A percentile compares a stretch with the other conserved stretches of the same genome.
phyloP scores from a whole-genome alignment of 148 eudicot genomes.

The Cornus florida region DNA sequence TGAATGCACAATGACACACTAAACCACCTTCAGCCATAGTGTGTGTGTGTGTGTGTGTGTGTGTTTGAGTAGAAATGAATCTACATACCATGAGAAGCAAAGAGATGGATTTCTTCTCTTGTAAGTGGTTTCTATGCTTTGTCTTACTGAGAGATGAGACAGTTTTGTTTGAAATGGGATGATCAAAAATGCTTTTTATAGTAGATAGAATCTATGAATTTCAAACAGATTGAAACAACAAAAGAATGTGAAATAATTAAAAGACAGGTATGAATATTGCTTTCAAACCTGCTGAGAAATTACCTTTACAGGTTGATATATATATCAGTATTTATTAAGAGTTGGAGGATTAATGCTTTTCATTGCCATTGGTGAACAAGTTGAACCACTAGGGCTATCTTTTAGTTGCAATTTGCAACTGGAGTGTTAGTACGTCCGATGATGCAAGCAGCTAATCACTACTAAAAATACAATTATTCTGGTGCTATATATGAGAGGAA shows the following conservation, averaged over 20 bases:
- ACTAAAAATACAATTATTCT: too few relatives aligned
- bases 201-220: not conserved
- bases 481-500: too few relatives aligned
- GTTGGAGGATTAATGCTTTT: too few relatives aligned
- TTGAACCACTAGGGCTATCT: too few relatives aligned
- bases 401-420: too few relatives aligned
- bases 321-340: too few relatives aligned
- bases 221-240: not conserved
- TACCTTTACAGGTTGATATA: not conserved
- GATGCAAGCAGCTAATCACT: too few relatives aligned
- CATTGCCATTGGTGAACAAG: too few relatives aligned
- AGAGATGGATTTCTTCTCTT: constrained; percentile 2
- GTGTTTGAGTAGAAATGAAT: not conserved
- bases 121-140: not conserved
- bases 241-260: not conserved
- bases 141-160: not conserved
- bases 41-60: not conserved
- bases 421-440: too few relatives aligned
- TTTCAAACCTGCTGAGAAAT: not conserved
- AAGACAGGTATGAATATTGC: too few relatives aligned
- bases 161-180: not conserved
- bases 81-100: constrained; percentile 4
- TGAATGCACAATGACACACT: too few relatives aligned
- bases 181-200: not conserved
- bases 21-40: too few relatives aligned